Percentiles rank a stretch among this genome's conserved stretches.
Evolutionary conservation across 495 filamentous ascomycete species (phyloP).

Genomic region (Talaromyces thailandensis): DNA sequence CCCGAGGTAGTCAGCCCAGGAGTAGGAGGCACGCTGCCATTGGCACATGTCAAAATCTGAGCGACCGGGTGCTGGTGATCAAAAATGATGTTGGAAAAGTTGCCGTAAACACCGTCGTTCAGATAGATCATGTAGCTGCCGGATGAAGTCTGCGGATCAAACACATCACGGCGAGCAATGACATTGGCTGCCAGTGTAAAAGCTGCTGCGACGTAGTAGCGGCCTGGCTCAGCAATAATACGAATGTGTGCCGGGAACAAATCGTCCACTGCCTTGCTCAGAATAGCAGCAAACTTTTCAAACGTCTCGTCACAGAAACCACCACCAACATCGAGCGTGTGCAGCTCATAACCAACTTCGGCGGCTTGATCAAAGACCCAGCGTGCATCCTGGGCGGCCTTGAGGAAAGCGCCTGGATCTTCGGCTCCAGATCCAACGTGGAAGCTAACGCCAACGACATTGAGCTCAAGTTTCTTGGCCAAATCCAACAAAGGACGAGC

Average conservation of each 20-base stretch:
- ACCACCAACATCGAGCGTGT: slow-evolving; percentile 89
- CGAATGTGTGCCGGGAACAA: slow-evolving; percentile 80
- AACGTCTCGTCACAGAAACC: slow-evolving; percentile 86
- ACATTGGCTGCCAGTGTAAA: slow-evolving; percentile 90
- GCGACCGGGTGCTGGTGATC: slow-evolving; percentile 91
- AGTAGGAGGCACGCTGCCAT: slow-evolving; percentile 24
- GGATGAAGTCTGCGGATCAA: slow-evolving; percentile 44
- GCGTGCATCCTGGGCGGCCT: slow-evolving; percentile 83
- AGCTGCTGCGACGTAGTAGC: slow-evolving; percentile 88
- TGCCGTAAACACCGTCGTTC: slow-evolving; percentile 95
- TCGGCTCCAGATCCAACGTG: slow-evolving; percentile 95
- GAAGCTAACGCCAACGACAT: slow-evolving; percentile 94
- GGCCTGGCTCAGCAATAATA: slow-evolving; percentile 92
- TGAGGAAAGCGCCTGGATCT: slow-evolving; percentile 78
- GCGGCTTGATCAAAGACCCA: slow-evolving; percentile 82
- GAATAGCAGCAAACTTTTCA: slow-evolving; percentile 76
- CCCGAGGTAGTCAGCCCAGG: slow-evolving; percentile 29
- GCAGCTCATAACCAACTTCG: slow-evolving; percentile 66
- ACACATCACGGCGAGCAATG: slow-evolving; percentile 87
- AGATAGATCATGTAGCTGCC: slow-evolving; percentile 90
- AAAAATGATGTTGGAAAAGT: slow-evolving; percentile 98
- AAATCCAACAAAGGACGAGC: slow-evolving; percentile 70
- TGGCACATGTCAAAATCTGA: slow-evolving; percentile 60
- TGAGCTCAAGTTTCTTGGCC: slow-evolving; percentile 81
- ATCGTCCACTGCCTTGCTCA: slow-evolving; percentile 70